Percentiles rank a stretch among this genome's conserved stretches.
Evolutionary conservation across 1,284 basidiomycete species (phyloP).

Genomic region (Lignosus rhinocerotis): DNA sequence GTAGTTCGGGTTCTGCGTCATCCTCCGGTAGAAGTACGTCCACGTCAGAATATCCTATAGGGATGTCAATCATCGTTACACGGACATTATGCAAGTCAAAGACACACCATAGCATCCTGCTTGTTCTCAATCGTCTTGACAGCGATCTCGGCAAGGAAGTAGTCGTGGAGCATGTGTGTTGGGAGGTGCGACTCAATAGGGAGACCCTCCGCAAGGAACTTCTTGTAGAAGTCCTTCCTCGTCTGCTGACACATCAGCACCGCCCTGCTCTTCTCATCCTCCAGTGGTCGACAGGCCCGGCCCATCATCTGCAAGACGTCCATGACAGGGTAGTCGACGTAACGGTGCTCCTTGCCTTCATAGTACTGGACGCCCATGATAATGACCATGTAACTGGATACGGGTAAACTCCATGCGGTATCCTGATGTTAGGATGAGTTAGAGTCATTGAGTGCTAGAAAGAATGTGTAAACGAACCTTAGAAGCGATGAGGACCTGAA

Average conservation of each 20-base stretch:
- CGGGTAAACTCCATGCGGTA: constrained; percentile 92
- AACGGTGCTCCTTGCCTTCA: constrained; percentile 95
- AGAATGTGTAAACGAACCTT: constrained; percentile 54
- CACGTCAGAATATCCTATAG: constrained; percentile 86
- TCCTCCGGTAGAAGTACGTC: constrained; percentile 95
- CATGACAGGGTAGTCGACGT: constrained; percentile 96
- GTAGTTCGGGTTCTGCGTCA: constrained; percentile 95
- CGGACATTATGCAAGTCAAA: constrained; percentile 3
- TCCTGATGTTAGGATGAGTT: constrained; percentile 51
- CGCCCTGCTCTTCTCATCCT: constrained; percentile 88
- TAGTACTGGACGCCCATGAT: constrained; percentile 98
- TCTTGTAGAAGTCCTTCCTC: constrained; percentile 97
- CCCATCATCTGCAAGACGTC: constrained; percentile 99
- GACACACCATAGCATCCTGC: constrained; percentile 86
- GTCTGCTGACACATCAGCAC: constrained; percentile 98
- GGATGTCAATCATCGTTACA: not conserved
- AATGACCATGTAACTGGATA: constrained; percentile 95
- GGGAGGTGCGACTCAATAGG: constrained; percentile 95
- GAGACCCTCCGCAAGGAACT: constrained; percentile 96
- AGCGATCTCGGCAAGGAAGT: constrained; percentile 98
- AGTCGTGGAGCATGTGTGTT: constrained; percentile 88
- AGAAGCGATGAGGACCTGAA: constrained; percentile 92
- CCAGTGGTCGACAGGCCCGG: constrained; percentile 84
- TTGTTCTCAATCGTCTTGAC: constrained; percentile 99
- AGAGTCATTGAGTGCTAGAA: not conserved